These are phyloP conservation scores for Leccinum subrobustum DNA, from an alignment of 1,284 basidiomycete species.

Conservation along the genomic window DNA sequence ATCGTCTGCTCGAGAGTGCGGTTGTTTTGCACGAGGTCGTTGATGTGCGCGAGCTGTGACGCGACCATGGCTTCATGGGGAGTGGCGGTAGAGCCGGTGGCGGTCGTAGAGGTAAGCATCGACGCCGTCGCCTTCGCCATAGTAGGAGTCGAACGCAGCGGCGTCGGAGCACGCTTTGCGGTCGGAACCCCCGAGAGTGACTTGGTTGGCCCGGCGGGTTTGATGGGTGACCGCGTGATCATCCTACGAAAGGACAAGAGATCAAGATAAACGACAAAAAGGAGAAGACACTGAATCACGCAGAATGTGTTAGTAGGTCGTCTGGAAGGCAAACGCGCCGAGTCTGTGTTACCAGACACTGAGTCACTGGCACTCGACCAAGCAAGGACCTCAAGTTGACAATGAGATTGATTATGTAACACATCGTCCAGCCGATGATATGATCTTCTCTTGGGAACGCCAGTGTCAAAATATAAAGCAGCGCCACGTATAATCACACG, in stretches of 20 bases:
- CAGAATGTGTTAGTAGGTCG: not conserved
- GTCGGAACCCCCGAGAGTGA: slow-evolving; percentile 9
- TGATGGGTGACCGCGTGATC: slow-evolving; percentile 32
- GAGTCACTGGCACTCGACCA: not conserved
- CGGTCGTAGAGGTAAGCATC: slow-evolving; percentile 30
- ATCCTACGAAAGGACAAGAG: slow-evolving; percentile 12
- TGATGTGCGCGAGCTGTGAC: slow-evolving; percentile 62
- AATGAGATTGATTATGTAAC: not conserved
- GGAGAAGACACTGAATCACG: not conserved
- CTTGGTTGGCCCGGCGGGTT: slow-evolving; percentile 11
- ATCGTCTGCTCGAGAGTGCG: slow-evolving; percentile 58
- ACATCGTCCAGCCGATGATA: not conserved
- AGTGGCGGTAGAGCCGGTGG: slow-evolving; percentile 31
- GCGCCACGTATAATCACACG: not conserved
- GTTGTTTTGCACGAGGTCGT: slow-evolving; percentile 64
- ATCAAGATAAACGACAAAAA: not conserved
- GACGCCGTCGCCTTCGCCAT: slow-evolving; percentile 25
- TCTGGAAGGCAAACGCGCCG: slow-evolving; percentile 2
- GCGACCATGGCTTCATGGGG: slow-evolving; percentile 51
- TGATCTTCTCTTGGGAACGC: too few species aligned
- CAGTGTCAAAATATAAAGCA: not conserved
- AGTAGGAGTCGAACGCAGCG: slow-evolving; percentile 18
- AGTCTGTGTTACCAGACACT: slow-evolving; percentile 1
- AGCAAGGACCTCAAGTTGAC: not conserved
- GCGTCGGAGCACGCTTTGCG: slow-evolving; percentile 22